Base-by-base conservation (phyloP, 805 yeast genomes). In the Candida schatavii region DNA sequence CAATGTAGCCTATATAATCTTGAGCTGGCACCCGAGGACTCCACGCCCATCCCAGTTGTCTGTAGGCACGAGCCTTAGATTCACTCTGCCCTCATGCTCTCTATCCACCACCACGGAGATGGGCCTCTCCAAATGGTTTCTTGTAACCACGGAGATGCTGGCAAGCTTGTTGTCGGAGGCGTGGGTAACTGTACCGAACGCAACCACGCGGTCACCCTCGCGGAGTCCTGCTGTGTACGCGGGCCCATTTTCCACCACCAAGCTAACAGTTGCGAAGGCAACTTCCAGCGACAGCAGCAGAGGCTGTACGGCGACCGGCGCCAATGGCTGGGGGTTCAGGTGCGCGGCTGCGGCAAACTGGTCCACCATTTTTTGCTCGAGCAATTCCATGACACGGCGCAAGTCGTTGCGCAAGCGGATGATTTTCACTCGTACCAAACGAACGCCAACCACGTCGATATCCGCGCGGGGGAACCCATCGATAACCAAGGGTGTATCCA, bases 381-480 rank as follows among this genome's bases (percentile, higher is more conserved):
- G 58, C 18, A 66, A 58, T 4, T 62, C 56, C 50, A 81, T 56
- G 5, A 87, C 62, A 13, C 53, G 57, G 37, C 68, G 69, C 47
- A 81, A 69, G 61, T 91, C 97, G 54, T 88, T 90, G 44, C 83
- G 70, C 30, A 85, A 66, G 40, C 85, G 68, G 27, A 85, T 79
- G 25, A 90, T 78, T 52, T 75, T 76, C 7, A 80, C 75, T 44
- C 97, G 66, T 1, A 81, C 56, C 7, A 75, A 58, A 40, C 96
- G 66, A 10, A 88, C 70, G 17, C 67, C 54, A 13, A 88, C 78
- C 3, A 91, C 85, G 53, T 91, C 95, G 21, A 91, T 73, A 55
- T 91, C 97, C 14, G 70, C 60, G 33, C 97, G 66, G 0, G 99
- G 99, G 52, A 78, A 91, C 17, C 97, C 97, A 54, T 91, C 96